These are phyloP conservation scores for Raffaelea deltoideospora DNA, from an alignment of 2,329 filamentous ascomycete genomes.

Conservation along the genomic window DNA sequence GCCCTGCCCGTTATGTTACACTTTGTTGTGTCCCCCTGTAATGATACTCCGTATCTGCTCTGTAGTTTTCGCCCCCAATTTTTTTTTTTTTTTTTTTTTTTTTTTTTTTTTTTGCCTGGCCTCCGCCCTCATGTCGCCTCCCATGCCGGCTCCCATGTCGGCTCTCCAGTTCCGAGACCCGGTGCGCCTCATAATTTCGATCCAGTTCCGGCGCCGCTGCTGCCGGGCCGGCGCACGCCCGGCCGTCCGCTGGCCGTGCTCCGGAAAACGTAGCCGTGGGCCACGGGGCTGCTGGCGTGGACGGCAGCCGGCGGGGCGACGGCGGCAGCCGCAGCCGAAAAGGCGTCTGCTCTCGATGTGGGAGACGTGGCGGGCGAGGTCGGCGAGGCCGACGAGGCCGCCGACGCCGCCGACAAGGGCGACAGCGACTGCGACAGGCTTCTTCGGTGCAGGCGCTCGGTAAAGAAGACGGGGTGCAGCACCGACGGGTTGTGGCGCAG, in stretches of 20 bases:
- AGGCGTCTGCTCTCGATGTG: slow-evolving; percentile 2
- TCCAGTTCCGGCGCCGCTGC: slow-evolving; percentile 1
- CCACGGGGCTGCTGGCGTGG: slow-evolving; percentile 30
- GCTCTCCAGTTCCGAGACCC: too few species aligned
- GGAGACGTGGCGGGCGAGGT: slow-evolving; percentile 5
- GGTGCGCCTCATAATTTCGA: neutral
- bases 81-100: too few species aligned
- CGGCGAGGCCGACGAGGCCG: neutral
- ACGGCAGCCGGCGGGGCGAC: neutral
- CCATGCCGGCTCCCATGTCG: too few species aligned
- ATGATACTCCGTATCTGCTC: too few species aligned
- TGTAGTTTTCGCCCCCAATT: too few species aligned
- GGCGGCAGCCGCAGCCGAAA: neutral
- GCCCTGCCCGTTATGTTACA: too few species aligned
- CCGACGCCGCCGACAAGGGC: too few species aligned
- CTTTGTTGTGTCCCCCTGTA: too few species aligned
- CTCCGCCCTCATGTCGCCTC: neutral
- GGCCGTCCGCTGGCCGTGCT: too few species aligned
- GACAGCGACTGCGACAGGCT: too few species aligned
- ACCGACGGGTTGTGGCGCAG: slow-evolving; percentile 37
- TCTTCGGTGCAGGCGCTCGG: slow-evolving; percentile 42
- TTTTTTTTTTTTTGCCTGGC: too few species aligned
- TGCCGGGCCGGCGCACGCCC: slow-evolving; percentile 1
- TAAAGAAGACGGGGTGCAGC: slow-evolving; percentile 65
- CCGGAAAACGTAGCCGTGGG: slow-evolving; percentile 45